phyloP scores from a whole-genome alignment of 1,284 basidiomycete species.

The Stereum hirsutum region DNA sequence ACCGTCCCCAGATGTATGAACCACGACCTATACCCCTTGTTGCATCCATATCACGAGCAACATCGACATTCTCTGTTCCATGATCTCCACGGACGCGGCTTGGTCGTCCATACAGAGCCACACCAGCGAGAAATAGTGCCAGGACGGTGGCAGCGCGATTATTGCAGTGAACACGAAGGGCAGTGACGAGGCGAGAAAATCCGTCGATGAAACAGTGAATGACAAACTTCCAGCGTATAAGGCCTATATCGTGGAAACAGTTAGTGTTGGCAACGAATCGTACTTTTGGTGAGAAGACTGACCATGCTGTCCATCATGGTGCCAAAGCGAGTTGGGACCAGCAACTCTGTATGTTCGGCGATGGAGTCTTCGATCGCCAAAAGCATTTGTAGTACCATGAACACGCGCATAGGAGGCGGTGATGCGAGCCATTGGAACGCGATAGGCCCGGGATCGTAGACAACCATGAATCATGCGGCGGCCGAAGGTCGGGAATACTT shows the following conservation, averaged over 20 bases:
- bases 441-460: neutral
- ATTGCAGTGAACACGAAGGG: constrained; percentile 19
- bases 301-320: constrained; percentile 26
- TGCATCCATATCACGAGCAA: constrained; percentile 15
- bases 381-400: neutral
- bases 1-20: constrained; percentile 18
- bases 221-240: constrained; percentile 25
- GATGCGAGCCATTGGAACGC: neutral
- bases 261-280: neutral
- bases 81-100: constrained; percentile 22
- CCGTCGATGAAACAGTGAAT: constrained; percentile 29
- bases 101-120: constrained; percentile 16
- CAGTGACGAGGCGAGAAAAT: constrained; percentile 19
- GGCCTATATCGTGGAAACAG: constrained; percentile 3
- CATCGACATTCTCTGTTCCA: constrained; percentile 23
- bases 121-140: constrained; percentile 17
- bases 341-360: constrained; percentile 21
- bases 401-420: neutral
- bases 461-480: neutral
- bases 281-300: constrained; percentile 3
- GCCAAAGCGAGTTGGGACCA: constrained; percentile 26
- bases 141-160: constrained; percentile 22
- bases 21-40: constrained; percentile 10
- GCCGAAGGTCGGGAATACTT: neutral
- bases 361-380: constrained; percentile 11